Conservation (phyloP, 2,329 filamentous ascomycete species). For the Leptodontidium sp. region DNA sequence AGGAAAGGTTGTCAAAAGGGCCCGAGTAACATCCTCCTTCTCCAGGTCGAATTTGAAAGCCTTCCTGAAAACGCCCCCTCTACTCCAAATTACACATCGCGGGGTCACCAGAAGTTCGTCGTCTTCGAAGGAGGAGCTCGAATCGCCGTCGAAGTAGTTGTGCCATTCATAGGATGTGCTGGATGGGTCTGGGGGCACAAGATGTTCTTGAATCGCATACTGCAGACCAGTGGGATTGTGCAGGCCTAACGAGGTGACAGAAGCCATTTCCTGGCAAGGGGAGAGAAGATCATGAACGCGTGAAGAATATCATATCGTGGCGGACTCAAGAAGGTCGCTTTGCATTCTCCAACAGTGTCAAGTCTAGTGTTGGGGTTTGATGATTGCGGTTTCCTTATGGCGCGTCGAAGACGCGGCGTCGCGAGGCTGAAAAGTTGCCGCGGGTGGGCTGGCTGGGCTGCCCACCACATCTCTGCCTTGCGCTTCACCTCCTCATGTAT, state of each 20-base stretch:
- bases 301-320: constrained; percentile 28
- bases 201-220: constrained; percentile 82
- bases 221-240: constrained; percentile 86
- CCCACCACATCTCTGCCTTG: neutral
- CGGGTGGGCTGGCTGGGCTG: neutral
- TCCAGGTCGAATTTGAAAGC: constrained; percentile 87
- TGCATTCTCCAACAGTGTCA: constrained; percentile 5
- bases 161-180: constrained; percentile 79
- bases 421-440: constrained; percentile 32
- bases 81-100: constrained; percentile 74
- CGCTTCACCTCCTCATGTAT: neutral
- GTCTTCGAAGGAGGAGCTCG: constrained; percentile 44
- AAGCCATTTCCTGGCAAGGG: constrained; percentile 71
- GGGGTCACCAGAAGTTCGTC: constrained; percentile 46
- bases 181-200: constrained; percentile 74
- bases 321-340: neutral
- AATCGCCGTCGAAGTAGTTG: constrained; percentile 58
- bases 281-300: constrained; percentile 33
- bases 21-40: constrained; percentile 85
- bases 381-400: constrained; percentile 23
- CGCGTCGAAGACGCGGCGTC: constrained; percentile 27
- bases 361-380: neutral
- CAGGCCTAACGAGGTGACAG: constrained; percentile 87
- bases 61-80: constrained; percentile 84
- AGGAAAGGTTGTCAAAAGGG: constrained; percentile 82